phyloP scores from a whole-genome alignment of 345 rosid genomes.

The Brassica cretica region DNA sequence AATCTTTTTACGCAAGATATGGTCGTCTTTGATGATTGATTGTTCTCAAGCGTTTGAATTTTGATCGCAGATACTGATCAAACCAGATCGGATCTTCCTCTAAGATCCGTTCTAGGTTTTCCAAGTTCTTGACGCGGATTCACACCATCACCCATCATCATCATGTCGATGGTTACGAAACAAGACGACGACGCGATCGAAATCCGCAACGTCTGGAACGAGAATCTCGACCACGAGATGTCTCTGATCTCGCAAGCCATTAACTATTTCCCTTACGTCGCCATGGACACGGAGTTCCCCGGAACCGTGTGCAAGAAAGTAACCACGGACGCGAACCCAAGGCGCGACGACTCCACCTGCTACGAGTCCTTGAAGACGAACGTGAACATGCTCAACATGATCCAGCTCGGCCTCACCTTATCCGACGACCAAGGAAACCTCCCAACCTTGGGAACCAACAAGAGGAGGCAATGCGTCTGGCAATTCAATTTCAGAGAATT shows the following conservation, averaged over 20 bases:
- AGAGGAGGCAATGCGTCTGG: conserved; percentile 68
- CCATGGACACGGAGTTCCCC: conserved; percentile 93
- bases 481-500: conserved; percentile 86
- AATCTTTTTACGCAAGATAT: background rate
- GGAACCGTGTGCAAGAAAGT: conserved; percentile 71
- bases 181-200: conserved; percentile 60
- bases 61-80: conserved; percentile 25
- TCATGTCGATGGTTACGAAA: conserved; percentile 57
- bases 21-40: conserved; percentile 5
- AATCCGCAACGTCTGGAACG: conserved; percentile 80
- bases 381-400: conserved; percentile 70
- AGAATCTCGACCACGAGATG: conserved; percentile 62
- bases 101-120: conserved; percentile 39
- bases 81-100: conserved; percentile 32
- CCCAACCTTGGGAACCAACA: conserved; percentile 66
- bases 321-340: conserved; percentile 48
- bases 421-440: conserved; percentile 74
- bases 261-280: conserved; percentile 62
- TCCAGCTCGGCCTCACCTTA: conserved; percentile 79
- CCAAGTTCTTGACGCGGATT: background rate
- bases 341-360: conserved; percentile 49
- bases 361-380: conserved; percentile 69
- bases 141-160: background rate
- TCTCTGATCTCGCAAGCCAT: conserved; percentile 50
- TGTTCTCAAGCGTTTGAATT: background rate